A percentile compares a stretch with the other conserved stretches of the same genome.
Evolutionary conservation across 2,329 filamentous ascomycete genomes (phyloP).

Genomic region (Aspergillus phoenicis): DNA sequence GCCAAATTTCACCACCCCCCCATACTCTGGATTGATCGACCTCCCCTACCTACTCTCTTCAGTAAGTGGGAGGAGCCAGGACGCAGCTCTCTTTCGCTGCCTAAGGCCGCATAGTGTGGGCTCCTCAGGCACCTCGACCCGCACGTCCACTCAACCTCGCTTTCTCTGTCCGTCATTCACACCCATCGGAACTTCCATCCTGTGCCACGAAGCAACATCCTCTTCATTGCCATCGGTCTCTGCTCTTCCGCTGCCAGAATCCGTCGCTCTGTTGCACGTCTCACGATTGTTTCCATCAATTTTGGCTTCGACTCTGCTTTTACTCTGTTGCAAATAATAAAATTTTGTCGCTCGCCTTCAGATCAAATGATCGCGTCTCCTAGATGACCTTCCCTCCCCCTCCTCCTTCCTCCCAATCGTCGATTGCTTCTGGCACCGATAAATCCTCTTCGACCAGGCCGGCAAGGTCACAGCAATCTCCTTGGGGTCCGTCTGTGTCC

Average conservation of each 20-base stretch:
- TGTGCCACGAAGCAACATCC: conserved; percentile 32
- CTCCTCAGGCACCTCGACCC: conserved; percentile 27
- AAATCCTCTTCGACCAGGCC: conserved; percentile 50
- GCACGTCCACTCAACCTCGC: conserved; percentile 29
- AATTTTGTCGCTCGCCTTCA: conserved; percentile 42
- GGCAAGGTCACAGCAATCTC: conserved; percentile 54
- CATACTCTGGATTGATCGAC: no score
- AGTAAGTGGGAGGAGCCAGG: no score
- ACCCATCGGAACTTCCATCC: conserved; percentile 30
- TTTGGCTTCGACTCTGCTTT: conserved; percentile 12
- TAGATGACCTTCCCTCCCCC: conserved; percentile 61
- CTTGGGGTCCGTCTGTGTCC: conserved; percentile 59
- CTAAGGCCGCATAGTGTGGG: conserved; percentile 13
- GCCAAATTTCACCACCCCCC: neutral
- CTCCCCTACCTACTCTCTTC: no score
- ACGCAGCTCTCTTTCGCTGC: neutral
- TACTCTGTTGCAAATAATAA: conserved; percentile 26
- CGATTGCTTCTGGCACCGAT: conserved; percentile 55
- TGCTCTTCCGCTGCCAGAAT: conserved; percentile 19
- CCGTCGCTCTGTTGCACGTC: conserved; percentile 11
- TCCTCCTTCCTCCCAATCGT: conserved; percentile 54
- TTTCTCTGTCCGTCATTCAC: conserved; percentile 29
- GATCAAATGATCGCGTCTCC: conserved; percentile 56
- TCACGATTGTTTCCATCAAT: conserved; percentile 11
- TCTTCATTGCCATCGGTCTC: conserved; percentile 24